Conservation (phyloP, 192 early-diverging fungal genomes). For the Blastocladiella britannica region DNA sequence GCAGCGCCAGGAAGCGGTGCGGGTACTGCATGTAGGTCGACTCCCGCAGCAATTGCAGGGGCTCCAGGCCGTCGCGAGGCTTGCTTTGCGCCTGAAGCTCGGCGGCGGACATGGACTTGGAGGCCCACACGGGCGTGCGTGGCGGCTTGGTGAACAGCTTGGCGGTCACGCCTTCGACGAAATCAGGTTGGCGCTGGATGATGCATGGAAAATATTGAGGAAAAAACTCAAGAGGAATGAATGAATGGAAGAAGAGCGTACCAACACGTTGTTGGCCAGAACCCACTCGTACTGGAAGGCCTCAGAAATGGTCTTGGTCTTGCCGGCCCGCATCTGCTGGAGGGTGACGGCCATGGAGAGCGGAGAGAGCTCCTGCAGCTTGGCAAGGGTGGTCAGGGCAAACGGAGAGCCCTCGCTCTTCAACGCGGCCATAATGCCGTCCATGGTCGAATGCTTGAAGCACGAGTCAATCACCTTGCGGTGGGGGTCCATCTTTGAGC, state of each 20-base stretch:
- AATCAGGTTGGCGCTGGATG: slow-evolving; percentile 42
- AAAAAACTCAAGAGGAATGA: not conserved
- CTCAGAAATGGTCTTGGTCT: slow-evolving; percentile 39
- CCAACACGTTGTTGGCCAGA: slow-evolving; percentile 36
- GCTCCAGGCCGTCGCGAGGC: slow-evolving; percentile 6
- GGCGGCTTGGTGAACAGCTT: slow-evolving; percentile 45
- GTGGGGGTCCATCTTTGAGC: slow-evolving; percentile 13
- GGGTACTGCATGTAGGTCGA: slow-evolving; percentile 30
- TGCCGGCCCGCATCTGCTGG: slow-evolving; percentile 55
- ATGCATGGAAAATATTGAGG: not conserved
- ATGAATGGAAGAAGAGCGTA: not conserved
- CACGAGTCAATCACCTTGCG: slow-evolving; percentile 60
- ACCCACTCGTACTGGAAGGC: slow-evolving; percentile 75
- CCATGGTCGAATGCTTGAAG: slow-evolving; percentile 61
- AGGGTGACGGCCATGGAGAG: slow-evolving; percentile 76
- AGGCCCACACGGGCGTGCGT: slow-evolving; percentile 48
- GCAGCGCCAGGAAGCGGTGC: slow-evolving; percentile 35
- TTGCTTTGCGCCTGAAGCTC: slow-evolving; percentile 23
- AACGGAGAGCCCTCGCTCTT: slow-evolving; percentile 50
- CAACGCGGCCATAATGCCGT: slow-evolving; percentile 63
- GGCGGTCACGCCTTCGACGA: slow-evolving; percentile 70
- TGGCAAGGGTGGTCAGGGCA: slow-evolving; percentile 41
- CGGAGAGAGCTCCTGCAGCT: slow-evolving; percentile 51
- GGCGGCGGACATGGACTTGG: slow-evolving; percentile 27
- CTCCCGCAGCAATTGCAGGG: slow-evolving; percentile 17